A percentile compares a stretch with the other conserved stretches of the same genome.
phyloP scores from a whole-genome alignment of 495 filamentous ascomycete species.

The Mycothermus thermophilus region DNA sequence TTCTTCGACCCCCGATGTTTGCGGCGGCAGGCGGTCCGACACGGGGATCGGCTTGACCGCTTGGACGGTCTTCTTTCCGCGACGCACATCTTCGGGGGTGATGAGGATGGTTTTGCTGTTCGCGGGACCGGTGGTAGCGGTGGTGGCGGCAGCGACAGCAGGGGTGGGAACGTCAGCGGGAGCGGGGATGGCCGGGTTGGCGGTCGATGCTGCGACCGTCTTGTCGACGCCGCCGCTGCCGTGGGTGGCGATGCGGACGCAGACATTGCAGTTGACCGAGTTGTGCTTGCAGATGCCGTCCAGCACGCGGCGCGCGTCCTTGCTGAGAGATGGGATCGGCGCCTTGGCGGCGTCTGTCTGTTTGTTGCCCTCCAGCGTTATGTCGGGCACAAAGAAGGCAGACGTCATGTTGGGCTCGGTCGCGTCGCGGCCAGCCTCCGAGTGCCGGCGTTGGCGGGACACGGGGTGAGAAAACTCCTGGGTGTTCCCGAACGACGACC shows the following conservation, averaged over 20 bases:
- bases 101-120: slow-evolving; percentile 11
- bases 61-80: slow-evolving; percentile 41
- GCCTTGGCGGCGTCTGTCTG: slow-evolving; percentile 5
- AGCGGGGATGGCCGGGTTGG: neutral
- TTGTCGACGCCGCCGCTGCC: too few species aligned
- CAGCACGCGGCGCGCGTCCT: slow-evolving; percentile 43
- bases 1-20: slow-evolving; percentile 35
- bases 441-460: slow-evolving; percentile 20
- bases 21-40: slow-evolving; percentile 42
- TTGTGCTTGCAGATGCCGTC: slow-evolving; percentile 49
- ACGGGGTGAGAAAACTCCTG: slow-evolving; percentile 10
- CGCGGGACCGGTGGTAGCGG: neutral
- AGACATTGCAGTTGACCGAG: slow-evolving; percentile 59
- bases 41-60: slow-evolving; percentile 59
- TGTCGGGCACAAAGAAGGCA: slow-evolving; percentile 48
- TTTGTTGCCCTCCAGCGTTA: slow-evolving; percentile 26
- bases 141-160: slow-evolving; percentile 1
- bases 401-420: slow-evolving; percentile 58
- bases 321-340: slow-evolving; percentile 28
- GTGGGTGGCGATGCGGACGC: slow-evolving; percentile 43
- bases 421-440: slow-evolving; percentile 17
- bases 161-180: slow-evolving; percentile 7
- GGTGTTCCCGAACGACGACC: slow-evolving; percentile 6
- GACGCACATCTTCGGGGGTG: slow-evolving; percentile 16
- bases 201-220: too few species aligned